phyloP scores from a whole-genome alignment of 2,329 filamentous ascomycete genomes.

The Periconia digitata region DNA sequence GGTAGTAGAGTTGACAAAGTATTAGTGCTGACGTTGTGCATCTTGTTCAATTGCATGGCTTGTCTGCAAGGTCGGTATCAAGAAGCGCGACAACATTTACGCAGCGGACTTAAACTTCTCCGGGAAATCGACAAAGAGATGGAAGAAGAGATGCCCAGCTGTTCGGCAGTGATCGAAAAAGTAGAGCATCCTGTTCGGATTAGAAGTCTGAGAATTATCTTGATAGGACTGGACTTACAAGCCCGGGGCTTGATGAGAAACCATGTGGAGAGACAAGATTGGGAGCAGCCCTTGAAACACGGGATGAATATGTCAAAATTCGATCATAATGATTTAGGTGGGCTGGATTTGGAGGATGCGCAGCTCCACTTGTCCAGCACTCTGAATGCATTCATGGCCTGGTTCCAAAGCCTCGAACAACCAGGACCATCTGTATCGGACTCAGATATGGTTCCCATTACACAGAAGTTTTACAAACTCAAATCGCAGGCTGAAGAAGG shows the following conservation, averaged over 20 bases:
- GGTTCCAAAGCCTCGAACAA: background rate
- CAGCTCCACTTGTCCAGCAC: background rate
- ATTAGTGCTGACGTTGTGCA: background rate
- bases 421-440: background rate
- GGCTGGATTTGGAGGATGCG: background rate
- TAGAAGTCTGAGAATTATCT: slow-evolving; percentile 2
- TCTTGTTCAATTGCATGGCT: background rate
- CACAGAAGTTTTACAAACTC: background rate
- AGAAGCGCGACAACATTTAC: background rate
- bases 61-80: background rate
- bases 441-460: background rate
- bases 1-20: background rate
- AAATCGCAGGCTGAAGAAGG: background rate
- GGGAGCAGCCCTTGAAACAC: background rate
- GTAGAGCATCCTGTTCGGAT: slow-evolving; percentile 6
- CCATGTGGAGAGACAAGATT: background rate
- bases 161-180: background rate
- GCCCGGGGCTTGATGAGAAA: background rate
- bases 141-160: background rate
- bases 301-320: background rate
- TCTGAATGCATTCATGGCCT: background rate
- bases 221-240: slow-evolving; percentile 5
- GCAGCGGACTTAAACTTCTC: slow-evolving; percentile 2
- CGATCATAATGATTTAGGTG: background rate
- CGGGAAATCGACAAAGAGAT: background rate